Evolutionary conservation across 331 rosid genomes (phyloP), one percentile per base, ranked within the genome.

Genomic region (Malus hybrid): DNA sequence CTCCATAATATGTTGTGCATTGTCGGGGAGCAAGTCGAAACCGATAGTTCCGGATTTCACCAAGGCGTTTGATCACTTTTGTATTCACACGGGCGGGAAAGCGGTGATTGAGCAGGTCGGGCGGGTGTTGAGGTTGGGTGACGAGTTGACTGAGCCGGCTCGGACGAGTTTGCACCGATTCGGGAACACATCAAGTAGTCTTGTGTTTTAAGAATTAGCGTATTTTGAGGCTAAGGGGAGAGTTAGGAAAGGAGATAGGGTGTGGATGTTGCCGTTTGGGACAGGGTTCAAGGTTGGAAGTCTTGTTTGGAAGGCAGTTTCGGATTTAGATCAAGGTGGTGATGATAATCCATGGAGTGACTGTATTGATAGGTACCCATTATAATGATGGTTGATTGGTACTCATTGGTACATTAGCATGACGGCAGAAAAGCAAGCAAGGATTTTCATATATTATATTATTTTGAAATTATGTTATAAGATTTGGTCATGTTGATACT

Each of bases 101-200:
- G 60, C 67, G 14, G 79, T 76, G 67, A 55, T 66, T 4, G 68
- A 76, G 44, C 67, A 76, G 39, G 67, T 76, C 4, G 74, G 29
- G 5, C 9, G 66, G 62, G 66, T 56, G 5, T 10, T 76, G 50
- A n/a, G 66, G 13, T 5, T 76, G 44, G 10, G 42, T 3, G 69
- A 55, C 10, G 66, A 46, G 69, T 14, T 20, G 66, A 76, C 73
- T 46, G 80, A 76, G 62, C 80, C 80, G 4, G 66, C 80, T 29
- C 55, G 75, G 61, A 77, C 68, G 80, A 53, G 12, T 55, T 39
- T 77, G 73, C 66, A 76, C 50, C 66, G 79, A 46, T 76, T 76
- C 20, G 79, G 79, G 56, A 76, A 76, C 72, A 77, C 75, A 18
- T 77, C 80, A 16, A 57, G 75, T 19, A 77, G 80, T n/a, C 55